Evolutionary conservation across 257 asterid genomes (phyloP), one percentile per base, ranked within the genome.

Genomic region (Gynochthodes officinalis): DNA sequence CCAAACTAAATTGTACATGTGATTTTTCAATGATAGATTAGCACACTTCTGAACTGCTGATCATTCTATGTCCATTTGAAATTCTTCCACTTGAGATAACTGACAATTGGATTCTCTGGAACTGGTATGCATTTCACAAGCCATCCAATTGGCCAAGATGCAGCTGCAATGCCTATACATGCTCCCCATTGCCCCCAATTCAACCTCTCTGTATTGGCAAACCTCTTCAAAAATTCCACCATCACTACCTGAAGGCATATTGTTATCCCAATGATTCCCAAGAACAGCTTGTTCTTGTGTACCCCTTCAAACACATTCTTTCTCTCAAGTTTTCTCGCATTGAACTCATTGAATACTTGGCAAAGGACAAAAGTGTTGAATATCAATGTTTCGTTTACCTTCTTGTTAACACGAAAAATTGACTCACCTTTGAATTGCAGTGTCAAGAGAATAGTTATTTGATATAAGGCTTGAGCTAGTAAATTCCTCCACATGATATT

Each of bases 151-250:
- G 88, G 91, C 91, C 89, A 88, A 9, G 92, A 73, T 21, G 75
- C 77, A 7, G 85, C 86, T 0, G 86, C 89, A 1, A 89, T 69
- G 35, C 82, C 95, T 1, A 86, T 60, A 49, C 95, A 83, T 2
- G 72, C 58, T 4, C 85, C 92, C 92, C 95, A 89, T 49, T 89
- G 85, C 33, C 76, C 84, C 87, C 84, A 86, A 66, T 72, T 78
- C 83, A 89, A 28, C 84, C 89, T 86, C 75, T 80, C 88, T 33
- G 91, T 86, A 62, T 86, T 76, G 2, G 89, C 95, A 74, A 89
- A 86, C 79, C 46, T 85, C 75, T 80, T 82, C 78, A 89, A 42
- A 40, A 89, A 83, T 79, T 89, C 95, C 76, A 86, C 95, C 95
- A 86, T 86, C 62, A 86, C 78, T 66, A 77, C 86, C 70, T 89